These are phyloP conservation scores for Ashbya aceris DNA, from an alignment of 1,139 yeast genomes.

Conservation along the genomic window DNA sequence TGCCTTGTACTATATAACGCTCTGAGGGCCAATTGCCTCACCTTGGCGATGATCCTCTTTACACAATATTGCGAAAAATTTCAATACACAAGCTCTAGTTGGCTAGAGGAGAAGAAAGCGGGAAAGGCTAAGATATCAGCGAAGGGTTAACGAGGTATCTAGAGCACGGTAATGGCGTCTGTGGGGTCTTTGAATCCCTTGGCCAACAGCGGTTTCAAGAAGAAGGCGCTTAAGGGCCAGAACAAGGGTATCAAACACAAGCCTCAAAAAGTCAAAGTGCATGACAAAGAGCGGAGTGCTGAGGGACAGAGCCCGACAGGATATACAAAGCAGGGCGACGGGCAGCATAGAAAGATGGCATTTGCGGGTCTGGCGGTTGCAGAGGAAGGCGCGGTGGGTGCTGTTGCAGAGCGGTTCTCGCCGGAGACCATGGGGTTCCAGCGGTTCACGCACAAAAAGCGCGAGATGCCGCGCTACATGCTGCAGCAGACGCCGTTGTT, in stretches of 20 bases:
- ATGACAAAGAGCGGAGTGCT: background rate
- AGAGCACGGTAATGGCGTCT: conserved; percentile 1
- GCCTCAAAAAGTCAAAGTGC: conserved; percentile 1
- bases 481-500: conserved; percentile 31
- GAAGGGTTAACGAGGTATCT: too few relatives aligned
- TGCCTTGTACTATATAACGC: conserved; percentile 15
- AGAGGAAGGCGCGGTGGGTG: conserved; percentile 1
- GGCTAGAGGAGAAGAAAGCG: too few relatives aligned
- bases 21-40: background rate
- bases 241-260: background rate
- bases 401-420: background rate
- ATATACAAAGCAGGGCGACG: background rate
- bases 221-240: background rate
- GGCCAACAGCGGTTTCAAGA: background rate
- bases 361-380: conserved; percentile 12
- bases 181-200: conserved; percentile 3
- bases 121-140: too few relatives aligned
- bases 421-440: conserved; percentile 13
- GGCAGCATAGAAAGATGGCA: conserved; percentile 3
- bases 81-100: too few relatives aligned
- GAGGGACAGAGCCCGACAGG: background rate
- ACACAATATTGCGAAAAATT: too few relatives aligned
- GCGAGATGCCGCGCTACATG: conserved; percentile 31
- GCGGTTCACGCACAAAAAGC: conserved; percentile 10
- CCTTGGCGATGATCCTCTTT: too few relatives aligned